Evolutionary conservation across 805 yeast species (phyloP).

Genomic region (Yarrowia yakushimensis): DNA sequence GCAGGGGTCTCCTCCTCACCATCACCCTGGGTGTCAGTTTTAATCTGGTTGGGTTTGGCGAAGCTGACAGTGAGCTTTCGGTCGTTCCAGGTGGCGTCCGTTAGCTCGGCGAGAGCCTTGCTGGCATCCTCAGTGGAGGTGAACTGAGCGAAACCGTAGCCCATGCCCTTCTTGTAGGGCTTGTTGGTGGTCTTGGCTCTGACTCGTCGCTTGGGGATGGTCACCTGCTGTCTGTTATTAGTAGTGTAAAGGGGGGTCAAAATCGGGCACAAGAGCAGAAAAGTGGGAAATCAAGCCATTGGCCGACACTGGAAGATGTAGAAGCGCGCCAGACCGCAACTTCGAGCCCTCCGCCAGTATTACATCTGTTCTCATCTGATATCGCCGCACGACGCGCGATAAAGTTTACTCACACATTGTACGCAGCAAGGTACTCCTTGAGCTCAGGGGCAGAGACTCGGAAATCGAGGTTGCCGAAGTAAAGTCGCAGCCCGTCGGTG

Average conservation of each 20-base stretch:
- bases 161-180: slow-evolving; percentile 38
- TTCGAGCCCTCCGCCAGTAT: background rate
- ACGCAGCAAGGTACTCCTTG: slow-evolving; percentile 24
- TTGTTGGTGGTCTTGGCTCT: slow-evolving; percentile 19
- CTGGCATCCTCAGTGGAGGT: slow-evolving; percentile 41
- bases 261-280: background rate
- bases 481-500: slow-evolving; percentile 19
- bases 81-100: slow-evolving; percentile 37
- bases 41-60: slow-evolving; percentile 39
- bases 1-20: background rate
- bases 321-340: background rate
- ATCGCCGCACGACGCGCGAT: slow-evolving; percentile 24
- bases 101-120: slow-evolving; percentile 43
- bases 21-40: slow-evolving; percentile 27
- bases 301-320: background rate
- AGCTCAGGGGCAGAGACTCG: slow-evolving; percentile 22
- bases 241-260: background rate
- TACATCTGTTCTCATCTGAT: background rate
- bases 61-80: slow-evolving; percentile 35
- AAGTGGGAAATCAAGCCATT: background rate
- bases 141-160: slow-evolving; percentile 54
- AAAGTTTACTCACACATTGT: slow-evolving; percentile 23
- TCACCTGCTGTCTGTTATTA: slow-evolving; percentile 22
- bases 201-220: slow-evolving; percentile 23
- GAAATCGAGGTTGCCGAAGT: slow-evolving; percentile 21